These are phyloP conservation scores for Rhynchosporium graminicola DNA, from an alignment of 2,329 filamentous ascomycete species.

Conservation along the genomic window DNA sequence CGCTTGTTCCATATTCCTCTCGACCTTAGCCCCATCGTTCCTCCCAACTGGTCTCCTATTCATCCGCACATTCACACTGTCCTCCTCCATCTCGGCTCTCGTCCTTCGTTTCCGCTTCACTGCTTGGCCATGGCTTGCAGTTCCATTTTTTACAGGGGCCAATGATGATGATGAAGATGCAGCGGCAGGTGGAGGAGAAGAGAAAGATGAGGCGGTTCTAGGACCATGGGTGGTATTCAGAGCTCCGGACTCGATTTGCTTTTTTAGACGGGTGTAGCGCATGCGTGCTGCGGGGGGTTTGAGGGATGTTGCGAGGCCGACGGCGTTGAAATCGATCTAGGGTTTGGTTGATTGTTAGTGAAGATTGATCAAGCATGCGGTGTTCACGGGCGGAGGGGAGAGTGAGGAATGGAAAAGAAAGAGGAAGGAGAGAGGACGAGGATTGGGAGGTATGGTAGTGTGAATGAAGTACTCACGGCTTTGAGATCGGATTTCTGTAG, in stretches of 20 bases:
- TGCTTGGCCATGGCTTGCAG: no score
- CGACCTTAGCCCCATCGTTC: no score
- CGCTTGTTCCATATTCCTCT: no score
- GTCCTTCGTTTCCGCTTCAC: slow-evolving; percentile 1
- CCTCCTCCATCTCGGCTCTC: background rate
- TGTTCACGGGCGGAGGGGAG: background rate
- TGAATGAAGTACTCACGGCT: slow-evolving; percentile 37
- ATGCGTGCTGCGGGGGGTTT: slow-evolving; percentile 44
- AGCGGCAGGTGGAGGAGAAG: background rate
- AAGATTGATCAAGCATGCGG: background rate
- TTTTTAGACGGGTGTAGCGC: slow-evolving; percentile 43
- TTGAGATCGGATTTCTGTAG: slow-evolving; percentile 44
- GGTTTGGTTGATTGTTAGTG: background rate
- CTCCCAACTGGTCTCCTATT: no score
- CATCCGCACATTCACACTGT: background rate
- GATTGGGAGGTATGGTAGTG: no score
- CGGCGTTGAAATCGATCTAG: slow-evolving; percentile 45
- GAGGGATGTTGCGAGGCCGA: slow-evolving; percentile 40
- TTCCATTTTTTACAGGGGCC: no score
- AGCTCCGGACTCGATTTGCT: slow-evolving; percentile 39
- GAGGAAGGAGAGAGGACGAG: slow-evolving; percentile 5
- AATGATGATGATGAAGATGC: no score
- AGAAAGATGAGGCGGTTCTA: slow-evolving; percentile 25
- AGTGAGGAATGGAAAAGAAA: background rate
- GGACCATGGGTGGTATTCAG: slow-evolving; percentile 34